Evolutionary conservation across 2,329 filamentous ascomycete genomes (phyloP).

Genomic region (Monilinia fructicola): DNA sequence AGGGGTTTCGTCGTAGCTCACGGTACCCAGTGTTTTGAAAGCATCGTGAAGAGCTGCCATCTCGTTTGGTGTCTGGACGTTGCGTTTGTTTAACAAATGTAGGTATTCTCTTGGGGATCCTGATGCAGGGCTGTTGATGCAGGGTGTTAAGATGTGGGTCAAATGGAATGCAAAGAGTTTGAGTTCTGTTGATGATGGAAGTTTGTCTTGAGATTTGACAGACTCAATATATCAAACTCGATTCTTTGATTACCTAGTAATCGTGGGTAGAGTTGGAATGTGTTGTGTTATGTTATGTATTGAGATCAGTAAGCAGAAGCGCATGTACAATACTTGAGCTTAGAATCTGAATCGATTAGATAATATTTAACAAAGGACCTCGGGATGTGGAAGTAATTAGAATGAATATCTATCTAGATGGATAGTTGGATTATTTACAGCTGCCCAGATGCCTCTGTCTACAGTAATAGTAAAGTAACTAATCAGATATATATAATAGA

Average conservation of each 20-base stretch:
- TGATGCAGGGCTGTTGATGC: not conserved
- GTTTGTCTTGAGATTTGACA: not conserved
- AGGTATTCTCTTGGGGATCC: not conserved
- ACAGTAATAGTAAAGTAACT: no score
- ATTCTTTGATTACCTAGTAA: not conserved
- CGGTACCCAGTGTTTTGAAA: constrained; percentile 55
- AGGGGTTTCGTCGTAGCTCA: constrained; percentile 51
- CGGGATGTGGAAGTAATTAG: no score
- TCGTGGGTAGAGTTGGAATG: not conserved
- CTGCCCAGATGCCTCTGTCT: no score
- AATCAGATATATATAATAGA: no score
- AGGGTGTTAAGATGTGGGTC: not conserved
- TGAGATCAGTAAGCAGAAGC: not conserved
- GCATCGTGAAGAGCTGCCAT: constrained; percentile 62
- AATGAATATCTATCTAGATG: no score
- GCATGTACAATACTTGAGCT: not conserved
- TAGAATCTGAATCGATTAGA: no score
- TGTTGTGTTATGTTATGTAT: not conserved
- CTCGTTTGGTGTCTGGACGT: not conserved
- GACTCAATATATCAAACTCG: not conserved
- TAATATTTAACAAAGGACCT: no score
- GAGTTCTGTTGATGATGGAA: not conserved
- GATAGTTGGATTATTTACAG: no score
- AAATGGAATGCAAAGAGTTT: not conserved
- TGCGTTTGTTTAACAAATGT: not conserved